Percentiles rank a stretch among this genome's conserved stretches.
phyloP scores from a whole-genome alignment of 73 alveolate species.

The Stentor roeselii region DNA sequence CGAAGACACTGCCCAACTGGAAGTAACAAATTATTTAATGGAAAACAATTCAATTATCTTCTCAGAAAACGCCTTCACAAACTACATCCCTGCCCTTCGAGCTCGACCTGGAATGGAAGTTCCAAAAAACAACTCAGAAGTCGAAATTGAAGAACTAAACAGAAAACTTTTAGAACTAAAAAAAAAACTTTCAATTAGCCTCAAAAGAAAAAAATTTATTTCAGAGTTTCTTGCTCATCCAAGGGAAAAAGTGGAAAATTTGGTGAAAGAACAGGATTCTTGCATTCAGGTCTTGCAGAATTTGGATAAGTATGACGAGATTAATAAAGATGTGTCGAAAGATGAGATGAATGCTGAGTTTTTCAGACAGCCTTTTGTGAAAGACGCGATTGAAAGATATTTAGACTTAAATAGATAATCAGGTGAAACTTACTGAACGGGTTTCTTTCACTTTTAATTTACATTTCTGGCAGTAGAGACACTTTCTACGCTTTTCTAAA shows the following conservation, averaged over 20 bases:
- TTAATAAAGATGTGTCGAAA: not conserved
- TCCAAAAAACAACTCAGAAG: not conserved
- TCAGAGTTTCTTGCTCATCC: not conserved
- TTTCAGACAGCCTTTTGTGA: conserved; percentile 12
- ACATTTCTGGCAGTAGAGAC: not conserved
- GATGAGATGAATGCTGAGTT: conserved; percentile 2
- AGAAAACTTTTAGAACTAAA: not conserved
- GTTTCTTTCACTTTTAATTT: not conserved
- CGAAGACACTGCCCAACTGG: conserved; percentile 14
- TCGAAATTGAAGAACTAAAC: not conserved
- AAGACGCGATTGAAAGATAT: conserved; percentile 12
- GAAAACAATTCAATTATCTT: conserved; percentile 7
- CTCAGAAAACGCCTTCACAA: conserved; percentile 19
- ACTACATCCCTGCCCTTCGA: conserved; percentile 4
- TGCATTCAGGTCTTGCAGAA: conserved; percentile 13
- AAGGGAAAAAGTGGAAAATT: not conserved
- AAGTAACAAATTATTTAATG: not conserved
- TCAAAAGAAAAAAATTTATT: not conserved
- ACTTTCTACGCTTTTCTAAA: not conserved
- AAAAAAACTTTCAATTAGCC: not conserved
- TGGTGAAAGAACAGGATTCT: conserved; percentile 1
- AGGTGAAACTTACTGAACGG: not conserved
- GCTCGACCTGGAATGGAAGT: not conserved
- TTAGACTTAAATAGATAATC: not conserved
- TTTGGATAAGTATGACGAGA: conserved; percentile 21